phyloP scores from a whole-genome alignment of 768 basidiomycete species.

The Cystobasidium onofrii region DNA sequence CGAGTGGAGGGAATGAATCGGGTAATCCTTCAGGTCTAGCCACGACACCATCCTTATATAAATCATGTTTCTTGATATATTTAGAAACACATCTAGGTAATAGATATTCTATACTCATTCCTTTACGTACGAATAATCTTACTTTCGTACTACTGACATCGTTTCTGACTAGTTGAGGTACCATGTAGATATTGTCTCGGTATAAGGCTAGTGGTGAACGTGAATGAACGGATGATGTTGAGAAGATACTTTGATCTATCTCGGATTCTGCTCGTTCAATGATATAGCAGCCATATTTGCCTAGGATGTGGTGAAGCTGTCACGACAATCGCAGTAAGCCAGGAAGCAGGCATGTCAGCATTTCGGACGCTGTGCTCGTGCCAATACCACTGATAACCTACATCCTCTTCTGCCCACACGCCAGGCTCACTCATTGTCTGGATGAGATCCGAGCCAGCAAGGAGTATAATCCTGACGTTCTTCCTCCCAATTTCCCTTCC shows the following conservation, averaged over 20 bases:
- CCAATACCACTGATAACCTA: conserved; percentile 50
- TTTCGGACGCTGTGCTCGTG: too few species aligned
- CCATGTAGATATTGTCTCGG: conserved; percentile 51
- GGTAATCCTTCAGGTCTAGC: conserved; percentile 17
- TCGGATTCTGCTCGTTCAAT: conserved; percentile 91
- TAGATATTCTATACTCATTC: conserved; percentile 60
- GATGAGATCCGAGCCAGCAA: conserved; percentile 97
- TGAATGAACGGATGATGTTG: conserved; percentile 41
- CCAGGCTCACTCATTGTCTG: conserved; percentile 97
- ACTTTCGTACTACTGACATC: conserved; percentile 77
- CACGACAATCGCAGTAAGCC: conserved; percentile 13
- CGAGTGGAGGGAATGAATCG: conserved; percentile 19
- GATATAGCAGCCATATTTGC: conserved; percentile 86
- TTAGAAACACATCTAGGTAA: conserved; percentile 83
- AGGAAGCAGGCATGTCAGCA: too few species aligned
- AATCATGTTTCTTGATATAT: conserved; percentile 77
- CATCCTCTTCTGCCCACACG: conserved; percentile 91
- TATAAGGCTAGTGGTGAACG: conserved; percentile 50
- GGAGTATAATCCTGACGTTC: conserved; percentile 75
- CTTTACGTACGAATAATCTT: conserved; percentile 51
- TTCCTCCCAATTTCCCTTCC: conserved; percentile 53
- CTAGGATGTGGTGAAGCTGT: conserved; percentile 91
- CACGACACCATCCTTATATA: conserved; percentile 45
- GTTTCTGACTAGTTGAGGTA: conserved; percentile 39
- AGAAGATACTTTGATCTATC: conserved; percentile 49